Base-by-base conservation (phyloP, 176 grass and related monocot species). In the Secale cereale region DNA sequence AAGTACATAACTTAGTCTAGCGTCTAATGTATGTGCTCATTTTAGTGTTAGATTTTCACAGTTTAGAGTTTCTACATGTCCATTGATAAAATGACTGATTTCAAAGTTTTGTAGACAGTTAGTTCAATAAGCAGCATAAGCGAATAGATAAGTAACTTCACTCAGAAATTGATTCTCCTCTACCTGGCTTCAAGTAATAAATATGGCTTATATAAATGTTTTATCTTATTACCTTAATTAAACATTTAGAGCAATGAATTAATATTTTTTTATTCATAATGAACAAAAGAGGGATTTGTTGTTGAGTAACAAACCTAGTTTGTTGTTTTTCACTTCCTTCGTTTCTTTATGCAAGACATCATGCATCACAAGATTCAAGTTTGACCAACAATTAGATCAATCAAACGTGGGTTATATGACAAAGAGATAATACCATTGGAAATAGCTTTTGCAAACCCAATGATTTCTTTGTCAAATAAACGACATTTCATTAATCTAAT, bases 321-420 rank as follows among this genome's bases (percentile, higher is more conserved):
- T 1, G 10, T 12, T 7, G n/a, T n/a, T 48, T 74, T 74, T 15
- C 70, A 73, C 12, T 73, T 17, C 11, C 2, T 23, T 25, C 23
- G 7, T 17, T 28, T 73, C 70, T 0, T 45, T 73, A 73, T 73
- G 70, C 12, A 72, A 45, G 8, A 13, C n/a, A 1, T 45, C 23
- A 73, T 25, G 26, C 70, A 73, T 73, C n/a, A 45, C 39, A 45
- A 45, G 70, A 73, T 73, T 73, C 70, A 74, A 74, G 40, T 74
- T 74, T 48, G 70, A 74, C 70, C 40, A 74, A 74, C 70, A 74
- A 74, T 43, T 74, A 74, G 70, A 74, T 43, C 1, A 48, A 74
- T 74, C 48, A 74, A 74, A 4, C 11, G 41, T 74, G 71, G 71
- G 28, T 48, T 74, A 74, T 74, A 74, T 74, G 71, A 50, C 71